Percentiles rank a stretch among this genome's conserved stretches.
phyloP scores from a whole-genome alignment of 2,329 filamentous ascomycete genomes.

The Beauveria sp. region DNA sequence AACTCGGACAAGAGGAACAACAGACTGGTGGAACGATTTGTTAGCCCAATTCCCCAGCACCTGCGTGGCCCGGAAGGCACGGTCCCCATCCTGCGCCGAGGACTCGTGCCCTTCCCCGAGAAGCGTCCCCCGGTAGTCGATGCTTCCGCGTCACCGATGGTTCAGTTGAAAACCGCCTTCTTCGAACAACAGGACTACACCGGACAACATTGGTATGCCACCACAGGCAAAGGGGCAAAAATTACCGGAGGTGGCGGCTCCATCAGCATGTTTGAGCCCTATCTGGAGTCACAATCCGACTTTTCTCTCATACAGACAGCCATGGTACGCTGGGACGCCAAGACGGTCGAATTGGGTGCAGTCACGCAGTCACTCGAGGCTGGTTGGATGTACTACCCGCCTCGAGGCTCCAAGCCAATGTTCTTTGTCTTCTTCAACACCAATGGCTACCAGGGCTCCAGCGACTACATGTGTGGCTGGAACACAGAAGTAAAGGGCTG shows the following conservation, averaged over 20 bases:
- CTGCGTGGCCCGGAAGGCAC: constrained; percentile 14
- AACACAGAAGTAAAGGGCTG: constrained; percentile 16
- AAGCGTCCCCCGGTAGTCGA: constrained; percentile 11
- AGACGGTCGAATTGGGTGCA: constrained; percentile 9
- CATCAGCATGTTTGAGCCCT: constrained; percentile 15
- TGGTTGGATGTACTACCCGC: constrained; percentile 17
- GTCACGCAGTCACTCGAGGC: constrained; percentile 16
- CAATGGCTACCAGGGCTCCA: constrained; percentile 13
- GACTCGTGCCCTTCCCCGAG: constrained; percentile 5
- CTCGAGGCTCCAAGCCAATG: constrained; percentile 11
- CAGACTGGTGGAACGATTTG: not conserved
- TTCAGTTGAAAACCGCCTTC: not conserved
- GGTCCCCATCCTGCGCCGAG: constrained; percentile 15
- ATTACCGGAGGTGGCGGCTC: constrained; percentile 15
- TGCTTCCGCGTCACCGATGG: not conserved
- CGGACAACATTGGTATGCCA: constrained; percentile 17
- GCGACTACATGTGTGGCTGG: constrained; percentile 16
- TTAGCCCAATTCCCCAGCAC: not conserved
- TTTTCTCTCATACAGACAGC: constrained; percentile 18
- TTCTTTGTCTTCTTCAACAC: constrained; percentile 18
- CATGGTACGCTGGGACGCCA: constrained; percentile 13
- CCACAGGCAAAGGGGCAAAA: constrained; percentile 8
- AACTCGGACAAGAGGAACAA: not conserved
- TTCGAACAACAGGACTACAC: constrained; percentile 5
- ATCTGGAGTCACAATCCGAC: constrained; percentile 11